phyloP scores from a whole-genome alignment of 2,329 filamentous ascomycete species.

The Cladosporium phlei region DNA sequence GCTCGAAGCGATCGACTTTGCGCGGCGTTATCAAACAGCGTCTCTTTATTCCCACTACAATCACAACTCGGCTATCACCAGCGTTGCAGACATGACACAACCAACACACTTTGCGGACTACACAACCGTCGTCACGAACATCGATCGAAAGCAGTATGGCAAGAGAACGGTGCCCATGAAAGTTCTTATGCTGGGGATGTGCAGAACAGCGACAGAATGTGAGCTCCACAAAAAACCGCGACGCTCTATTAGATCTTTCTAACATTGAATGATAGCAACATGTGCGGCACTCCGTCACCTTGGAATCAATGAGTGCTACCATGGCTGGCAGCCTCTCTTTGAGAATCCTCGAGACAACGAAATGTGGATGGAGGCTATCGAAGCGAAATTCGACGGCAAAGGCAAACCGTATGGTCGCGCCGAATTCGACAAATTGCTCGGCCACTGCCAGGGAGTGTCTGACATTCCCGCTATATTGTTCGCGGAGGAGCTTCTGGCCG shows the following conservation, averaged over 20 bases:
- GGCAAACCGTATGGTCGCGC: constrained; percentile 1
- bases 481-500: constrained; percentile 17
- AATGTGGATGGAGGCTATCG: constrained; percentile 23
- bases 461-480: constrained; percentile 20
- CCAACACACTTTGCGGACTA: constrained; percentile 11
- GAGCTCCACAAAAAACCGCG: too few species aligned
- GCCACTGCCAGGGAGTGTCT: constrained; percentile 45
- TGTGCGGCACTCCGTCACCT: constrained; percentile 53
- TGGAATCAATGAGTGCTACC: constrained; percentile 60
- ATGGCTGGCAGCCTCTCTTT: constrained; percentile 51
- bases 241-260: too few species aligned
- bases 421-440: constrained; percentile 58
- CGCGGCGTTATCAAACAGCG: too few species aligned
- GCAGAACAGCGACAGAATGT: constrained; percentile 61
- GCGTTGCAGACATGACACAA: constrained; percentile 5
- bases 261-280: constrained; percentile 14
- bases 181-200: constrained; percentile 61
- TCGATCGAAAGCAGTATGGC: constrained; percentile 16
- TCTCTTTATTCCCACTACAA: too few species aligned
- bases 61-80: too few species aligned
- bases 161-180: constrained; percentile 51
- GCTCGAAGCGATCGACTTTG: too few species aligned
- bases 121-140: constrained; percentile 10
- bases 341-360: constrained; percentile 20
- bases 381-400: constrained; percentile 19